Conservation (phyloP, 805 yeast species). For the Middelhovenomyces tepae region DNA sequence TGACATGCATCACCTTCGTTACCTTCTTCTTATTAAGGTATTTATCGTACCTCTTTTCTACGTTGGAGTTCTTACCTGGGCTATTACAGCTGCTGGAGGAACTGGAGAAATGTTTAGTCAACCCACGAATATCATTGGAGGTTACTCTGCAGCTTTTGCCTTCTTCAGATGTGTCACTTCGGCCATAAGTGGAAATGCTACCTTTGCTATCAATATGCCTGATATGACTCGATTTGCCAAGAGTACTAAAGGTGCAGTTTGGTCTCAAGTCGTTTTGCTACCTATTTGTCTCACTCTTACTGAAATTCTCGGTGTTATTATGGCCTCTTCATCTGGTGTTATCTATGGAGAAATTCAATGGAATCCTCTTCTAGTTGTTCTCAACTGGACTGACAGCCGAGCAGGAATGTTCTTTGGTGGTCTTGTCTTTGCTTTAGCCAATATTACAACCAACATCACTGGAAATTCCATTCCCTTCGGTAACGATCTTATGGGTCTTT, state of each 20-base stretch:
- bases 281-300: constrained; percentile 38
- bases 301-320: constrained; percentile 39
- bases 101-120: constrained; percentile 35
- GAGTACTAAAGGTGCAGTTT: constrained; percentile 17
- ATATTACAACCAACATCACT: constrained; percentile 37
- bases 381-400: constrained; percentile 27
- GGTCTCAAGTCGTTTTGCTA: constrained; percentile 24
- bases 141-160: constrained; percentile 36
- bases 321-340: constrained; percentile 33
- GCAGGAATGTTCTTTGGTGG: constrained; percentile 36
- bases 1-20: constrained; percentile 37
- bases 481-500: constrained; percentile 39
- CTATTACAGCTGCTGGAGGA: constrained; percentile 36
- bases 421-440: constrained; percentile 33
- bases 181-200: constrained; percentile 39
- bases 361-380: constrained; percentile 38
- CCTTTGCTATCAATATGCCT: constrained; percentile 41
- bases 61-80: constrained; percentile 38
- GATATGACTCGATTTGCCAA: constrained; percentile 41
- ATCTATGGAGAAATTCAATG: constrained; percentile 35
- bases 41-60: constrained; percentile 37
- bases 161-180: constrained; percentile 37
- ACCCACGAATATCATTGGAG: constrained; percentile 24
- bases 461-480: constrained; percentile 44
- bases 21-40: constrained; percentile 38